A percentile compares a stretch with the other conserved stretches of the same genome.
These are phyloP conservation scores for Soucietia sequanensis DNA, from an alignment of 805 yeast genomes.

Conservation along the genomic window DNA sequence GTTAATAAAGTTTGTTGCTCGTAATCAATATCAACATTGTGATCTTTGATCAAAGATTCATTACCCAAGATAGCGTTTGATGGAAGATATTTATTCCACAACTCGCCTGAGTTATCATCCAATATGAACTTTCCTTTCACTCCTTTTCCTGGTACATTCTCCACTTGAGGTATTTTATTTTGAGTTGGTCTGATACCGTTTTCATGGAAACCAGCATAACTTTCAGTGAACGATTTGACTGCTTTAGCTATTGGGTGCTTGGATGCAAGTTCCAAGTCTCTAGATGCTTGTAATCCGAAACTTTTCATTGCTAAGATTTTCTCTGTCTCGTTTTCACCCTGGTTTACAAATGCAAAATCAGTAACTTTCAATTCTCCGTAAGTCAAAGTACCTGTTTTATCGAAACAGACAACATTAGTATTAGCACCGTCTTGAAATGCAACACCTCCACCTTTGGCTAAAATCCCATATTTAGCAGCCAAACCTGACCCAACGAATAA, in stretches of 20 bases:
- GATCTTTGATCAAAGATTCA: conserved; percentile 54
- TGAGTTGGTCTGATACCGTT: conserved; percentile 10
- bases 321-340: conserved; percentile 13
- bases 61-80: conserved; percentile 54
- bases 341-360: conserved; percentile 36
- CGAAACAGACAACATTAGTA: conserved; percentile 66
- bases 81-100: conserved; percentile 35
- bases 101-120: conserved; percentile 9
- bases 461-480: conserved; percentile 73
- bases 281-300: conserved; percentile 46
- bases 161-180: conserved; percentile 45
- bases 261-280: conserved; percentile 62
- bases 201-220: conserved; percentile 28
- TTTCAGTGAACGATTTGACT: conserved; percentile 35
- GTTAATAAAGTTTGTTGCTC: conserved; percentile 29
- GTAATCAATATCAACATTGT: conserved; percentile 35
- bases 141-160: conserved; percentile 62
- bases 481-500: conserved; percentile 75
- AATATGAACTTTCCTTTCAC: conserved; percentile 43
- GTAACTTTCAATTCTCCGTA: conserved; percentile 61
- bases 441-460: conserved; percentile 79
- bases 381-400: conserved; percentile 78
- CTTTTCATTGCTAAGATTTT: conserved; percentile 9
- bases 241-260: conserved; percentile 70
- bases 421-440: conserved; percentile 77